A percentile compares a stretch with the other conserved stretches of the same genome.
phyloP scores from a whole-genome alignment of 495 filamentous ascomycete species.

The Tuber calosporum region DNA sequence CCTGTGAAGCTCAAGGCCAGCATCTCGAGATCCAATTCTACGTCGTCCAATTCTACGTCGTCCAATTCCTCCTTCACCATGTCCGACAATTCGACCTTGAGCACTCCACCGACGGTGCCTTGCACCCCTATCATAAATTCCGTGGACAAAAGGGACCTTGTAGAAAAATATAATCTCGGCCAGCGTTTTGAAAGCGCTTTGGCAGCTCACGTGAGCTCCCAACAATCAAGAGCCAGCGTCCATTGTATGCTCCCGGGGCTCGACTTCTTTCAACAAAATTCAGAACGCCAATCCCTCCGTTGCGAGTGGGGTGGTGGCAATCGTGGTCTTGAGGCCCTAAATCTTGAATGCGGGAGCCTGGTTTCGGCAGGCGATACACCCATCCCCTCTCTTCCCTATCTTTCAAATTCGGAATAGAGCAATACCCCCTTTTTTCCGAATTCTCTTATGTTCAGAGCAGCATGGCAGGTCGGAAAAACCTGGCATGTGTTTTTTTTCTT shows the following conservation, averaged over 20 bases:
- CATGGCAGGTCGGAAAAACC: neutral
- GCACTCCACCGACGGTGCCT: neutral
- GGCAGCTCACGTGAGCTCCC: neutral
- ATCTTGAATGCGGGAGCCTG: neutral
- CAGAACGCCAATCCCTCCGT: neutral
- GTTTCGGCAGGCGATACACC: neutral
- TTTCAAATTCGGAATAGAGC: neutral
- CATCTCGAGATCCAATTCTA: neutral
- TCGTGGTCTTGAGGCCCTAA: neutral
- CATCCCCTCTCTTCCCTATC: neutral
- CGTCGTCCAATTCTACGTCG: neutral
- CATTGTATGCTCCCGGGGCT: neutral
- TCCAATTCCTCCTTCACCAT: conserved; percentile 5
- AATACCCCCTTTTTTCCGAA: neutral
- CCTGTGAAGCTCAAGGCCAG: neutral
- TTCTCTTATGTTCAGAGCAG: neutral
- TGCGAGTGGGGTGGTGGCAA: neutral
- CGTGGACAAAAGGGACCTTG: neutral
- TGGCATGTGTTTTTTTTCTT: neutral
- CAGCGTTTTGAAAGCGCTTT: neutral
- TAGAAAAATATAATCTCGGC: neutral
- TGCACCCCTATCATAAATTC: neutral
- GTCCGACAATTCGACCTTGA: neutral
- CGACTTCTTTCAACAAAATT: neutral
- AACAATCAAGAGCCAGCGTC: neutral